Evolutionary conservation across 2,329 filamentous ascomycete genomes (phyloP), one percentile per base, ranked within the genome.

Genomic region (Ophiostoma ips): DNA sequence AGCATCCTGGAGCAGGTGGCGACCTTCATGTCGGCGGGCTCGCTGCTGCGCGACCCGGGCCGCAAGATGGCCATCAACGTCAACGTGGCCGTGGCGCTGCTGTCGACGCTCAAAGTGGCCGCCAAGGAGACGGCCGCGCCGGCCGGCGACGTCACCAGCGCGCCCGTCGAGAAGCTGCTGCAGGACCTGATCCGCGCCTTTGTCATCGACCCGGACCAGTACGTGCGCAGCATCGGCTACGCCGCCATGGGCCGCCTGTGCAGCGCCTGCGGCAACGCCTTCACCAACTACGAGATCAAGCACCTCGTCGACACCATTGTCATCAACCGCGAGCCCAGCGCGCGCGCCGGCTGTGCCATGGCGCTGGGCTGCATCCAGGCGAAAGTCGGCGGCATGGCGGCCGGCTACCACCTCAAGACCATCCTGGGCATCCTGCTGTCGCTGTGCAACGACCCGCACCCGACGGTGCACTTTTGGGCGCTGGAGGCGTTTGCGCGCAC

Each of bases 391-490:
- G 90, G 92, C 51, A 96, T 98, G 89, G 92, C 92, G 49, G 92
- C 92, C 50, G 88, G 89, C 3, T 88, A 92, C 59, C 92, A 98
- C 63, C 73, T 98, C 47, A 96, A 96, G 69, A 95, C 88, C 1
- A 95, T 98, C 46, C 76, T 95, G n/a, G 85, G 90, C 16, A 94
- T 98, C 36, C 70, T 98, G n/a, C 94, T 96, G 84, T 96, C 92
- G 8, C 74, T 98, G 10, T 90, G 88, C 63, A 95, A 89, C 58
- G 92, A 98, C 61, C 87, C 90, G 18, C 92, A 98, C 62, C 89
- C 92, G 0, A 82, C 86, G 1, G 92, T 98, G 9, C 92, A 98
- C 64, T 95, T 90, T 62, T 96, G 89, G 88, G 90, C 94, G 3
- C 71, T 98, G 41, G 88, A 95, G 62, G 90, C 87, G 10, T 66